Base-by-base conservation (phyloP, 768 basidiomycete species). In the Psilocybe sp. region DNA sequence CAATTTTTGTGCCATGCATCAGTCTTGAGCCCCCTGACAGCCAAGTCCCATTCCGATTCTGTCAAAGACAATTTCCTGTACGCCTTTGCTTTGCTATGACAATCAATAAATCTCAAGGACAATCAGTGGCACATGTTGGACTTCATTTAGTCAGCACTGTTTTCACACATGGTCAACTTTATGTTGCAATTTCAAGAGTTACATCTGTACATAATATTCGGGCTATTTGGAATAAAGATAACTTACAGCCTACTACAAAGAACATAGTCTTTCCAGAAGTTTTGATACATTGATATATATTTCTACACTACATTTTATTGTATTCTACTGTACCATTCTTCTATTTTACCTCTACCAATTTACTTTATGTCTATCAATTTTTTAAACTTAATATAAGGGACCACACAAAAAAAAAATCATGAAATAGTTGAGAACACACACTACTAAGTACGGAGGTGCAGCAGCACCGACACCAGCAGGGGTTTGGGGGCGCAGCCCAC, bases 101-200 rank as follows among this genome's bases (percentile, higher is more conserved):
- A 0, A 73, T 76, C 52, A 77, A 77, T 52, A 73, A 73, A 50
- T 52, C 73, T 4, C 73, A 78, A 61, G 76, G 77, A 1, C 76
- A 77, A 51, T 75, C 71, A 13, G 63, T 78, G 4, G 54, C 66
- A 40, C 19, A 57, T 60, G 70, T 75, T 46, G 77, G 72, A 2
- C 34, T 78, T 9, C 64, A 78, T 54, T 51, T 75, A 0, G 54
- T 59, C 0, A 54, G 44, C 16, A 57, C 64, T 15, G 69, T 71
- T 8, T 76, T 77, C 50, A 36, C 65, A 1, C 77, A 77, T 70
- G 74, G 74, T 0, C 71, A 76, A 52, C 62, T 78, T 1, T 74
- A 78, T 65, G 71, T 75, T 47, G 73, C 72, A 4, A 54, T 77
- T 1, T 76, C 73, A 32, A 58, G 70, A 20, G 57, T 55, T 12